Conservation (phyloP, 176 grass and related monocot genomes). For the Phragmites australis region DNA sequence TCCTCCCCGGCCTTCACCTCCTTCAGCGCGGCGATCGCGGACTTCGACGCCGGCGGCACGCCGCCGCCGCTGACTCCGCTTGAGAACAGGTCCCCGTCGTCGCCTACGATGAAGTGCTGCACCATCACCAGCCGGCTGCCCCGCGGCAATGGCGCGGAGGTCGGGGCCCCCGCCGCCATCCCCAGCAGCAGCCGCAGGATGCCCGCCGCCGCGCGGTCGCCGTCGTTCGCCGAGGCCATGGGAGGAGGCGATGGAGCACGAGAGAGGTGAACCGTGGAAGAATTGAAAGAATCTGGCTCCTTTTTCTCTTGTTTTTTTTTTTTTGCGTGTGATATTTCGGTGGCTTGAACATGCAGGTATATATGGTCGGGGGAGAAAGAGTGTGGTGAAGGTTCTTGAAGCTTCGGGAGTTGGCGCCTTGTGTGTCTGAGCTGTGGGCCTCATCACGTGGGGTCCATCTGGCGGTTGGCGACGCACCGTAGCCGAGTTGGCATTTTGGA, state of each 20-base stretch:
- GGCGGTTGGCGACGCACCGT: not conserved
- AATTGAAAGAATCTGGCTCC: conserved; percentile 1
- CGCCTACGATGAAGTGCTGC: conserved; percentile 25
- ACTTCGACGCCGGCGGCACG: conserved; percentile 61
- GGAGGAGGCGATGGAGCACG: conserved; percentile 9
- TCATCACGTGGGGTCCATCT: not conserved
- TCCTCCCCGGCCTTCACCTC: conserved; percentile 41
- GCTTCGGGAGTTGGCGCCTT: conserved; percentile 23
- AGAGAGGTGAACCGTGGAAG: not conserved
- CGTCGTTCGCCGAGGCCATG: conserved; percentile 47
- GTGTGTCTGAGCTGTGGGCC: conserved; percentile 43
- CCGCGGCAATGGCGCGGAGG: not conserved
- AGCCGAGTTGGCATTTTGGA: not conserved
- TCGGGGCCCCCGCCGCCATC: not conserved
- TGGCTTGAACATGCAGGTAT: not conserved
- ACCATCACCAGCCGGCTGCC: conserved; percentile 24
- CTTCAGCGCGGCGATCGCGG: conserved; percentile 63
- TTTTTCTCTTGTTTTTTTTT: not conserved
- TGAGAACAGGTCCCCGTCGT: conserved; percentile 42
- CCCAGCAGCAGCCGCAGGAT: conserved; percentile 40
- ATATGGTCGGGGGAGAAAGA: not conserved
- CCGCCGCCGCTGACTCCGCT: conserved; percentile 19
- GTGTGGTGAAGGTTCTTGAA: conserved; percentile 33
- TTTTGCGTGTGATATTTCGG: not conserved
- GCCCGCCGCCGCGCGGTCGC: conserved; percentile 26